Percentiles rank a stretch among this genome's conserved stretches.
phyloP scores from a whole-genome alignment of 768 basidiomycete genomes.

The Termitomyces sp. region DNA sequence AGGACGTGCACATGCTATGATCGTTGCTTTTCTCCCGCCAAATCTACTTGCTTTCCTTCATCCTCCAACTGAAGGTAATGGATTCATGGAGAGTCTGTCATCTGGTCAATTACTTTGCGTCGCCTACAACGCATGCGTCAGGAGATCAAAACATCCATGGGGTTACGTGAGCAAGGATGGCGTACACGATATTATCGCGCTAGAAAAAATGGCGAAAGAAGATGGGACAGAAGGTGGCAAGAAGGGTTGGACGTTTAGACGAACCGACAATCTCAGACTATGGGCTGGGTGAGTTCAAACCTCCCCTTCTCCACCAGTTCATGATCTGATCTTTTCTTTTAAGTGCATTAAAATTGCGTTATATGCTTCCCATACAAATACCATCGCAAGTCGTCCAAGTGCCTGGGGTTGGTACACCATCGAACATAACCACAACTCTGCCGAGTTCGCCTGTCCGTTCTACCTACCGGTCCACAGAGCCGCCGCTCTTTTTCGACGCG shows the following conservation, averaged over 20 bases:
- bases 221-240: constrained; percentile 36
- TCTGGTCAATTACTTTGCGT: constrained; percentile 79
- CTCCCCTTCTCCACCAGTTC: background rate
- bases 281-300: constrained; percentile 70
- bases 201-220: constrained; percentile 47
- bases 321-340: background rate
- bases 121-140: constrained; percentile 77
- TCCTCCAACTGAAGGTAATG: constrained; percentile 27
- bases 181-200: constrained; percentile 72
- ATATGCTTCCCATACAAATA: constrained; percentile 63
- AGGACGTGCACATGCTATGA: constrained; percentile 65
- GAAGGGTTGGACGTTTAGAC: constrained; percentile 78
- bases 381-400: constrained; percentile 33
- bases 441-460: constrained; percentile 25
- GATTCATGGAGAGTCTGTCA: constrained; percentile 52
- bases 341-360: constrained; percentile 80
- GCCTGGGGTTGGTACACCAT: constrained; percentile 14
- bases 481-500: constrained; percentile 65
- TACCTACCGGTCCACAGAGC: constrained; percentile 36
- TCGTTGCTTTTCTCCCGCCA: constrained; percentile 56
- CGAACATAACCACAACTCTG: constrained; percentile 20
- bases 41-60: constrained; percentile 37
- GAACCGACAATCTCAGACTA: constrained; percentile 79
- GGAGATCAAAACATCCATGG: constrained; percentile 81
- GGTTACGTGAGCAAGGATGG: constrained; percentile 76